phyloP scores from a whole-genome alignment of 257 asterid species.

The Nicotiana obtusifolia region DNA sequence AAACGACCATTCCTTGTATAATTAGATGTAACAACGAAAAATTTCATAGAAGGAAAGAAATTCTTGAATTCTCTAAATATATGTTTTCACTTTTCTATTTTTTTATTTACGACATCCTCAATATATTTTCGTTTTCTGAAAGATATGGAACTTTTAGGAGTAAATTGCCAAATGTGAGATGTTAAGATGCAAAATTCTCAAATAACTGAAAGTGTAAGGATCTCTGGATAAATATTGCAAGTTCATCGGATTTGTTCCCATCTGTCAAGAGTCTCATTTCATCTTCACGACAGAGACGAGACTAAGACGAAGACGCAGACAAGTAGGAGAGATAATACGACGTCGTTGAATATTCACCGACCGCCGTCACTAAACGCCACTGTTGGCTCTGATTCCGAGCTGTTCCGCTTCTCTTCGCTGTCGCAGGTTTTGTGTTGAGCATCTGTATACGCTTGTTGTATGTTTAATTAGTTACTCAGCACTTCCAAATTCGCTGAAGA shows the following conservation, averaged over 20 bases:
- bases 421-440: background rate
- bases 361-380: slow-evolving; percentile 6
- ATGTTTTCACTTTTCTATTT: too few species aligned
- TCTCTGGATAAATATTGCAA: background rate
- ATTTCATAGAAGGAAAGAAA: too few species aligned
- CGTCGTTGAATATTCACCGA: background rate
- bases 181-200: too few species aligned
- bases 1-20: too few species aligned
- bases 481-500: background rate
- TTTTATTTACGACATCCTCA: too few species aligned
- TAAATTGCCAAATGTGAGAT: too few species aligned
- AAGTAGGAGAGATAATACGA: background rate
- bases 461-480: background rate
- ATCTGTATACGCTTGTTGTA: background rate
- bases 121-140: too few species aligned
- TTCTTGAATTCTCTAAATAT: too few species aligned
- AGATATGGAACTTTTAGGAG: too few species aligned
- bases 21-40: too few species aligned
- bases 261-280: background rate
- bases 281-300: background rate
- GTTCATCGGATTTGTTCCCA: background rate
- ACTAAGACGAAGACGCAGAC: background rate
- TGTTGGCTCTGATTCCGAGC: background rate
- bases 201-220: background rate
- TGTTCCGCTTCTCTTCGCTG: background rate